Conservation (phyloP, 768 basidiomycete genomes). For the Lentinula sp. region DNA sequence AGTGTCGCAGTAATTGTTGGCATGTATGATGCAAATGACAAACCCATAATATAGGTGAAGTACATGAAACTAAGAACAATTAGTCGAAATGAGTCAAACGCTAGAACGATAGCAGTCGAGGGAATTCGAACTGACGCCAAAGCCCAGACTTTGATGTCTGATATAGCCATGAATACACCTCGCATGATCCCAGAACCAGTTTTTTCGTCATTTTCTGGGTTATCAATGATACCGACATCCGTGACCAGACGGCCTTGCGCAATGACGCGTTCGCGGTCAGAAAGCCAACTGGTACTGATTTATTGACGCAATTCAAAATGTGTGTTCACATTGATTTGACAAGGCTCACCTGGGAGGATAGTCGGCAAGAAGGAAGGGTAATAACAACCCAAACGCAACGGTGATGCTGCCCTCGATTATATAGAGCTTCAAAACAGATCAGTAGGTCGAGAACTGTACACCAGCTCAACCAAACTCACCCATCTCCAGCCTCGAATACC, state of each 20-base stretch:
- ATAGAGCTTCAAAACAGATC: slow-evolving; percentile 15
- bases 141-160: slow-evolving; percentile 37
- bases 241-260: slow-evolving; percentile 24
- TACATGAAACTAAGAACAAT: slow-evolving; percentile 20
- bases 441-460: neutral
- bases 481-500: slow-evolving; percentile 35
- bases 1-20: slow-evolving; percentile 26
- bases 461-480: slow-evolving; percentile 9
- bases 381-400: slow-evolving; percentile 24
- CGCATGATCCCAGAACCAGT: slow-evolving; percentile 13
- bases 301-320: neutral
- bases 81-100: slow-evolving; percentile 19
- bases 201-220: slow-evolving; percentile 11
- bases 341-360: slow-evolving; percentile 21
- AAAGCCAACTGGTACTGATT: slow-evolving; percentile 20
- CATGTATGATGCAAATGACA: slow-evolving; percentile 12
- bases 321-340: neutral
- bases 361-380: slow-evolving; percentile 28
- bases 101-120: slow-evolving; percentile 4
- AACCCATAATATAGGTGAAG: slow-evolving; percentile 16
- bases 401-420: slow-evolving; percentile 25
- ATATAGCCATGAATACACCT: slow-evolving; percentile 29
- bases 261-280: slow-evolving; percentile 21
- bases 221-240: slow-evolving; percentile 18
- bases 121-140: slow-evolving; percentile 23